Conservation (phyloP, 2,329 filamentous ascomycete species). For the Xylariaceae sp. region DNA sequence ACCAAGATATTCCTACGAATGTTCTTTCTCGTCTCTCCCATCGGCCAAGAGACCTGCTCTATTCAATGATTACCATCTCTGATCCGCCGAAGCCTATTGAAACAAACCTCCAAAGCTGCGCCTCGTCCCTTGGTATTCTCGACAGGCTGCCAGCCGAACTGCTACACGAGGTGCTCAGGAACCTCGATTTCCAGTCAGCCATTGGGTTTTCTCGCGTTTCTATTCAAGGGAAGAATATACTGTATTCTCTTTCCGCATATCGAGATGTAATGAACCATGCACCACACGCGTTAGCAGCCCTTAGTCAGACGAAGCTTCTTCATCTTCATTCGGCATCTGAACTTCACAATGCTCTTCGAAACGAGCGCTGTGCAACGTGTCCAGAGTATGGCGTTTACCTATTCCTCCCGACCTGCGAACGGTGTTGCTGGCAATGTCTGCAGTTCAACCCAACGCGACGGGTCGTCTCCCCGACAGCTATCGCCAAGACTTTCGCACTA, state of each 20-base stretch:
- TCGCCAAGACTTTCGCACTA: conserved; percentile 11
- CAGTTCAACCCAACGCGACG: conserved; percentile 12
- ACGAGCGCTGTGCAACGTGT: conserved; percentile 15
- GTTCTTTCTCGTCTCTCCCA: conserved; percentile 18
- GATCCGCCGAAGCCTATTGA: conserved; percentile 13
- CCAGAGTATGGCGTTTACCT: conserved; percentile 18
- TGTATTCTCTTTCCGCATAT: conserved; percentile 11
- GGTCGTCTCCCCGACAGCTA: conserved; percentile 8
- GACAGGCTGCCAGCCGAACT: conserved; percentile 17
- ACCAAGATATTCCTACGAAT: conserved; percentile 9
- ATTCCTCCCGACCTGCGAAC: conserved; percentile 18
- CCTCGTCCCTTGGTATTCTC: conserved; percentile 19
- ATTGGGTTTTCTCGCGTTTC: conserved; percentile 15
- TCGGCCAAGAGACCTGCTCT: conserved; percentile 13
- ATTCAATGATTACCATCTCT: conserved; percentile 19
- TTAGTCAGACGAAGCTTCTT: conserved; percentile 14
- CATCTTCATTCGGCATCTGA: conserved; percentile 17
- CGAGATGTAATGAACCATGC: conserved; percentile 16
- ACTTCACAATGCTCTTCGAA: conserved; percentile 19
- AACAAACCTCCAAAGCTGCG: conserved; percentile 7
- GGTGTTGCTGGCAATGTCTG: conserved; percentile 19
- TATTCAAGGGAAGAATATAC: conserved; percentile 8
- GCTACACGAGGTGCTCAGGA: conserved; percentile 9
- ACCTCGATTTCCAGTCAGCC: conserved; percentile 9
- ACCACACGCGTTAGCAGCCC: conserved; percentile 13